Evolutionary conservation across 371 early-diverging fungal genomes (phyloP), one percentile per base, ranked within the genome.

Genomic region (Nosema muscidifuracis): DNA sequence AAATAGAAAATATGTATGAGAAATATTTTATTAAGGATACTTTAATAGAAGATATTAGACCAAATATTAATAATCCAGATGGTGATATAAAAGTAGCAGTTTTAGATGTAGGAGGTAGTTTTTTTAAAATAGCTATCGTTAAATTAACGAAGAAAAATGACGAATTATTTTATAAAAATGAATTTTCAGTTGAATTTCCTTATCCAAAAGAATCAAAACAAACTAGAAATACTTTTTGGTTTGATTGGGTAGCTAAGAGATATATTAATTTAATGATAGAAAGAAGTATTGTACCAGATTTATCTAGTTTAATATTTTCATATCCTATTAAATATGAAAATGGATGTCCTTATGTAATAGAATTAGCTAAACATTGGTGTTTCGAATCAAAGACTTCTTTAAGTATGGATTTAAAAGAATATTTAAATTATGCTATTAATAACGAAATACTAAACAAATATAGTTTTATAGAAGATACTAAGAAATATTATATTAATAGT

Each of bases 271-370:
- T 15, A 6, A 20, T 34, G n/a, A 13, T 20, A 1, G 26, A 60
- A 3, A 3, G 34, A 3, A 26, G 34, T 6, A 60, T 60, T 18
- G 18, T 13, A 26, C 31, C 60, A 16, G 60, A 60, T 60, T 34
- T 24, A 16, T 9, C 36, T 13, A 34, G 36, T 36, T 24, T 60
- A 10, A 60, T 60, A 16, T 31, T 60, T 31, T 60, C 60, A 4
- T 60, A 60, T 60, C 60, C 60, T 60, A n/a, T 60, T 2, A 36
- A 34, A 60, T 60, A 60, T 36, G 26, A 60, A 18, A 34, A 20
- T 34, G n/a, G n/a, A n/a, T n/a, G n/a, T n/a, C n/a, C n/a, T n/a
- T n/a, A n/a, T n/a, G n/a, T n/a, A n/a, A n/a, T n/a, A n/a, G 47
- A n/a, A n/a, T 60, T 60, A 22, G 2, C 60, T 13, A 60, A 60